A percentile compares a stretch with the other conserved stretches of the same genome.
Evolutionary conservation across 208 protist species (phyloP).

Genomic region (Wallacemonas sp.): DNA sequence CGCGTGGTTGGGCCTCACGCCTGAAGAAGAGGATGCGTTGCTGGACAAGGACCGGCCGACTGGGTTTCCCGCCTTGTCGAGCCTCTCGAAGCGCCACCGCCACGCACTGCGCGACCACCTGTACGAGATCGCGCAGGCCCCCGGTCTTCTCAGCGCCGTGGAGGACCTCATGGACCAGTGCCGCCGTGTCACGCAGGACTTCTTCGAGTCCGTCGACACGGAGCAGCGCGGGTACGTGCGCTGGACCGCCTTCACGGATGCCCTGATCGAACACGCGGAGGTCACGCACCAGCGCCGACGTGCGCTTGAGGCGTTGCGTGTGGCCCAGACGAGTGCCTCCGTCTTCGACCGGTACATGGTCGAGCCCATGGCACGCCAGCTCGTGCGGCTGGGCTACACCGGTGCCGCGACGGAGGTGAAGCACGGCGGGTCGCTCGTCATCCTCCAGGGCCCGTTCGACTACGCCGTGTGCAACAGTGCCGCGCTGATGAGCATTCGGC

Average conservation of each 20-base stretch:
- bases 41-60: conserved; percentile 16
- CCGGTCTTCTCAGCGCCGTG: conserved; percentile 24
- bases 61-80: conserved; percentile 4
- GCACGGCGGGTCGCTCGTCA: conserved; percentile 52
- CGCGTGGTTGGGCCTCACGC: conserved; percentile 35
- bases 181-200: conserved; percentile 43
- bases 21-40: conserved; percentile 40
- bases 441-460: conserved; percentile 63
- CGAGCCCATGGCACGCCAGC: conserved; percentile 49
- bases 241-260: conserved; percentile 69
- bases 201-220: conserved; percentile 61
- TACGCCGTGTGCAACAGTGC: conserved; percentile 75
- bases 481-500: conserved; percentile 46
- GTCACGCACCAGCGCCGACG: conserved; percentile 55
- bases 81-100: conserved; percentile 15
- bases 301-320: conserved; percentile 38
- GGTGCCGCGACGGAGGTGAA: conserved; percentile 48
- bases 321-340: conserved; percentile 42
- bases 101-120: conserved; percentile 28
- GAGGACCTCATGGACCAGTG: conserved; percentile 37
- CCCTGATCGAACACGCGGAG: conserved; percentile 74
- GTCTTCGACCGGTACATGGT: conserved; percentile 78
- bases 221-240: conserved; percentile 60
- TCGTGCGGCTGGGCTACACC: conserved; percentile 63
- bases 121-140: conserved; percentile 31